Base-by-base conservation (phyloP, 352 stramenopile genomes). In the Phytophthora cactorum region DNA sequence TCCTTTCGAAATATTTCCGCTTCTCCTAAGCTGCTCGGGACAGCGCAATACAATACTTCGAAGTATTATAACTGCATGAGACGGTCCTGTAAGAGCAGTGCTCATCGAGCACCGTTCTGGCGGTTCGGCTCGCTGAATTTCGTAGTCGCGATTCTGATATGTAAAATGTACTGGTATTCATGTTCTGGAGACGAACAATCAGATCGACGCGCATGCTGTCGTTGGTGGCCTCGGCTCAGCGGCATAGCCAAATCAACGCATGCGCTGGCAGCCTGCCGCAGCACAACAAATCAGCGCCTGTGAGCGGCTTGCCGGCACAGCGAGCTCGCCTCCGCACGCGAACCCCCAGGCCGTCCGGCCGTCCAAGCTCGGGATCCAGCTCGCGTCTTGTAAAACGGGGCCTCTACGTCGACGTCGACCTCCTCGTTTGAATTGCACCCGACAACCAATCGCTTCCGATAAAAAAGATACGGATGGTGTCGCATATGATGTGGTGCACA, bases 381-480 rank as follows among this genome's bases (percentile, higher is more conserved):
- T 32, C 9, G 51, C 34, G 36, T 34, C 34, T 17, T 15, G 49
- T 34, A 46, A 17, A n/a, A 31, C 39, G 5, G 5, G 14, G 15
- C 46, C 46, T 53, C 46, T 27, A 39, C 46, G 47, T 31, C 51
- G 51, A 47, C 51, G 51, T 58, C 34, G 34, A 58, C 51, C n/a
- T 22, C 34, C 51, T 47, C 34, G n/a, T n/a, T 55, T 25, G 32
- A 53, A 52, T 60, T 54, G 59, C 62, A 70, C 54, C 62, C 62
- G 62, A 59, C 62, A 69, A 69, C 62, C 62, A 70, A 65, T 70
- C 62, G 54, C 53, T 65, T 65, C 62, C 36, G 54, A 65, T 59
- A 58, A 57, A 64, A 60, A 70, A 70, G 47, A 70, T 70, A 52
- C 62, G 54, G 62, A 59, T 11, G 11, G 22, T 65, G 62, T 70